phyloP scores from a whole-genome alignment of 257 asterid genomes.

The Petrea volubilis region DNA sequence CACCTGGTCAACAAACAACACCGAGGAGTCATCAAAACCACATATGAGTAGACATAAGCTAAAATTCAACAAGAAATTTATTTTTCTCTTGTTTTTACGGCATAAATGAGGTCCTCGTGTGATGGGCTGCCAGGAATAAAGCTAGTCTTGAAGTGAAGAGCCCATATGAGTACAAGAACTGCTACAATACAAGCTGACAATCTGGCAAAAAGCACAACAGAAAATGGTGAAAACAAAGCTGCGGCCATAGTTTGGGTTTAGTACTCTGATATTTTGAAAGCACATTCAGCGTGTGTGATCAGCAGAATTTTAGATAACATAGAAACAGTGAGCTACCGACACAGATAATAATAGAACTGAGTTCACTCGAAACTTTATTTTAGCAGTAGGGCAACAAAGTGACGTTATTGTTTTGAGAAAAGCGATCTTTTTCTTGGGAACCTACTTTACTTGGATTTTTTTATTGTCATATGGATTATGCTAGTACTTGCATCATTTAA shows the following conservation, averaged over 20 bases:
- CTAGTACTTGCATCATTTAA: neutral
- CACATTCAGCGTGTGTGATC: neutral
- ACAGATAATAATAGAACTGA: conserved; percentile 7
- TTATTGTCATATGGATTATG: conserved; percentile 2
- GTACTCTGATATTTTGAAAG: neutral
- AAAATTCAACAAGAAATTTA: neutral
- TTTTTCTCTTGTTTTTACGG: conserved; percentile 48
- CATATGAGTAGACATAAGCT: conserved; percentile 14
- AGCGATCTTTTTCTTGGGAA: conserved; percentile 4
- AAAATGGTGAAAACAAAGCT: conserved; percentile 32
- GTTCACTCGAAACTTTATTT: neutral
- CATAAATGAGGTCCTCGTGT: conserved; percentile 61
- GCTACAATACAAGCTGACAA: conserved; percentile 67
- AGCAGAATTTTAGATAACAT: too few relatives aligned
- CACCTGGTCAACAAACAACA: conserved; percentile 45
- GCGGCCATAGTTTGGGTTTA: conserved; percentile 40
- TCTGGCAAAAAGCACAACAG: conserved; percentile 57
- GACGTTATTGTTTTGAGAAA: conserved; percentile 22
- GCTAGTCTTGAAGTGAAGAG: conserved; percentile 66
- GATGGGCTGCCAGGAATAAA: conserved; percentile 58
- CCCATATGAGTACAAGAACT: conserved; percentile 69
- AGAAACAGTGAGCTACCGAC: conserved; percentile 39
- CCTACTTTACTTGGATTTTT: conserved; percentile 18
- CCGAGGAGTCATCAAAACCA: neutral
- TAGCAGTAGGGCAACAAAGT: neutral